A percentile compares a stretch with the other conserved stretches of the same genome.
These are phyloP conservation scores for Cystobasidium ongulense DNA, from an alignment of 768 basidiomycete species.

Conservation along the genomic window DNA sequence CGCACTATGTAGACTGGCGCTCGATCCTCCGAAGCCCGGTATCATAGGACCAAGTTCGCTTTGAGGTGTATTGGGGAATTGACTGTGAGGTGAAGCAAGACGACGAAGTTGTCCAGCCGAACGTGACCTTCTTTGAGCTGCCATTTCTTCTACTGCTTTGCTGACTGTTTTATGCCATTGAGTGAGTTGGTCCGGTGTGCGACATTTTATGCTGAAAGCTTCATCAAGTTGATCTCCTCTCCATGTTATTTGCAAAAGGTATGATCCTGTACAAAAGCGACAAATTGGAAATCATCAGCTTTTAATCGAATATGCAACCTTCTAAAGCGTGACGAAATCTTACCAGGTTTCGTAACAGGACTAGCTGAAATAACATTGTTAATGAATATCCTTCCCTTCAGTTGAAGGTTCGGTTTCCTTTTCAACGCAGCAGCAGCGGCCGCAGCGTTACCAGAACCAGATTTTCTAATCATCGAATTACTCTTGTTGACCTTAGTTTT, in stretches of 20 bases:
- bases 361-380: slow-evolving; percentile 85
- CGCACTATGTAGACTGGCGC: slow-evolving; percentile 8
- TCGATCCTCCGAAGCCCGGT: slow-evolving; percentile 5
- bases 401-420: slow-evolving; percentile 63
- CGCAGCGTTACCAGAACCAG: slow-evolving; percentile 45
- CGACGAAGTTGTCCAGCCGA: slow-evolving; percentile 32
- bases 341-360: slow-evolving; percentile 59
- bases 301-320: slow-evolving; percentile 22
- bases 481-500: slow-evolving; percentile 53
- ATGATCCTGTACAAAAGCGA: slow-evolving; percentile 47
- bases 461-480: slow-evolving; percentile 82
- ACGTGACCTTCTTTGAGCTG: slow-evolving; percentile 28
- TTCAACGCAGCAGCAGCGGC: slow-evolving; percentile 46
- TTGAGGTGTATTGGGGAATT: slow-evolving; percentile 37
- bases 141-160: slow-evolving; percentile 62
- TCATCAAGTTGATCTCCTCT: slow-evolving; percentile 87
- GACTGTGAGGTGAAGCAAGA: slow-evolving; percentile 38
- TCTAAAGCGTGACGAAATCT: slow-evolving; percentile 43
- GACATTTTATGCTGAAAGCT: slow-evolving; percentile 86
- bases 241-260: slow-evolving; percentile 87
- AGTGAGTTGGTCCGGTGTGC: slow-evolving; percentile 79
- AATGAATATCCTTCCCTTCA: slow-evolving; percentile 94
- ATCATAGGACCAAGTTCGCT: slow-evolving; percentile 26
- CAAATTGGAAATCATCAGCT: slow-evolving; percentile 30
- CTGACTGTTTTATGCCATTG: slow-evolving; percentile 89